phyloP scores from a whole-genome alignment of 768 basidiomycete species.

The Rhodocollybia butyracea region DNA sequence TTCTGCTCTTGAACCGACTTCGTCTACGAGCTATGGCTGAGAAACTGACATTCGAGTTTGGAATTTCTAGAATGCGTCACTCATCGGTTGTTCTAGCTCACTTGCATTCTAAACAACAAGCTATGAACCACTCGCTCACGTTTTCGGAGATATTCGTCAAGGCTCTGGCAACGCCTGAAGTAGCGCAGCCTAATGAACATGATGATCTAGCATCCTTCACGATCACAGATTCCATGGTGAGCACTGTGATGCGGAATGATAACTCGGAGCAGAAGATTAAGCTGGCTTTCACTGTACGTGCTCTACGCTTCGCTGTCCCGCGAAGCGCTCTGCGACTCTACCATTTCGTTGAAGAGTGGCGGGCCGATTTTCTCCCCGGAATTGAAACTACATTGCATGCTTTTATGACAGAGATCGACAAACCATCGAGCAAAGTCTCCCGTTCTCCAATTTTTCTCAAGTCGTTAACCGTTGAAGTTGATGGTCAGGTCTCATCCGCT shows the following conservation, averaged over 20 bases:
- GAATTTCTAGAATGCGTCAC: slow-evolving; percentile 26
- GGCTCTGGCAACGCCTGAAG: slow-evolving; percentile 50
- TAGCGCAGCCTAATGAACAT: slow-evolving; percentile 37
- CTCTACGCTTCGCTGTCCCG: slow-evolving; percentile 59
- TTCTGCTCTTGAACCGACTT: slow-evolving; percentile 39
- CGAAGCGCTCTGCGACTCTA: slow-evolving; percentile 80
- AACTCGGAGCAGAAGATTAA: slow-evolving; percentile 35
- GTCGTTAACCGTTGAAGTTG: slow-evolving; percentile 40
- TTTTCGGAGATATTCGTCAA: slow-evolving; percentile 55
- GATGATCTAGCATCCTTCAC: slow-evolving; percentile 62
- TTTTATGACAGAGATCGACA: slow-evolving; percentile 61
- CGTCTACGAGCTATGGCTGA: slow-evolving; percentile 66
- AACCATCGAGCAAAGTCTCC: slow-evolving; percentile 31
- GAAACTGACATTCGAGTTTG: slow-evolving; percentile 64
- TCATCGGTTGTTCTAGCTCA: background rate
- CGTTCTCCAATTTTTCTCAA: slow-evolving; percentile 24
- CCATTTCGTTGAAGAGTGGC: slow-evolving; percentile 80
- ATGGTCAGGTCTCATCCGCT: slow-evolving; percentile 47
- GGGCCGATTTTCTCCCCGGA: slow-evolving; percentile 71
- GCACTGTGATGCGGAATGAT: slow-evolving; percentile 46
- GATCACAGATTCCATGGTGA: slow-evolving; percentile 44
- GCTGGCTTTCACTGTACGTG: slow-evolving; percentile 40
- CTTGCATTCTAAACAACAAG: slow-evolving; percentile 25
- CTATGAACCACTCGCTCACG: slow-evolving; percentile 43
- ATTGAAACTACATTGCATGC: slow-evolving; percentile 65